These are phyloP conservation scores for Aspergillus intermedius DNA, from an alignment of 2,329 filamentous ascomycete genomes.

Conservation along the genomic window DNA sequence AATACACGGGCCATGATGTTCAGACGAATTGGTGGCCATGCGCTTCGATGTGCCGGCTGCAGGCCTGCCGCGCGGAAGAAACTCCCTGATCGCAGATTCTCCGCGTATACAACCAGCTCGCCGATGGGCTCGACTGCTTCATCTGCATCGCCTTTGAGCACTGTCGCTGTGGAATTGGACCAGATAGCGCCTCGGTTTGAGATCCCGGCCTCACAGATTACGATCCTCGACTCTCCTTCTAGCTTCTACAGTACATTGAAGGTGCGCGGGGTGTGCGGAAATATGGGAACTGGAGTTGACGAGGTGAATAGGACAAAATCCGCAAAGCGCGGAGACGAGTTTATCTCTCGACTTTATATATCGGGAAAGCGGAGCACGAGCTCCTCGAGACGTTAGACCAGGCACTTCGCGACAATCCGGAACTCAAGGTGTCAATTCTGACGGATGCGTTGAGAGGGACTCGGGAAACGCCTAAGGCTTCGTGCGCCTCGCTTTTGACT, in stretches of 20 bases:
- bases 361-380: slow-evolving; percentile 87
- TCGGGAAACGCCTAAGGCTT: slow-evolving; percentile 76
- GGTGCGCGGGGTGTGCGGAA: slow-evolving; percentile 40
- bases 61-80: slow-evolving; percentile 25
- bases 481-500: slow-evolving; percentile 80
- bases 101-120: slow-evolving; percentile 21
- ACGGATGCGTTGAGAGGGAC: slow-evolving; percentile 90
- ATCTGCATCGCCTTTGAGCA: slow-evolving; percentile 46
- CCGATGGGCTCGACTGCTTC: slow-evolving; percentile 20
- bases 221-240: slow-evolving; percentile 69
- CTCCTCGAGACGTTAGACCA: slow-evolving; percentile 72
- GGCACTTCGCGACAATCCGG: slow-evolving; percentile 66
- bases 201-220: slow-evolving; percentile 71
- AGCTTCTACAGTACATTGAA: slow-evolving; percentile 91
- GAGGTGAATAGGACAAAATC: slow-evolving; percentile 62
- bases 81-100: slow-evolving; percentile 32
- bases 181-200: slow-evolving; percentile 86
- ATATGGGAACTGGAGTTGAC: slow-evolving; percentile 2
- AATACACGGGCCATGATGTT: slow-evolving; percentile 26
- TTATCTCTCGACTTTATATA: slow-evolving; percentile 93
- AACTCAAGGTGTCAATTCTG: slow-evolving; percentile 77
- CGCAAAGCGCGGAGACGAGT: slow-evolving; percentile 68
- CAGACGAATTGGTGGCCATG: slow-evolving; percentile 32
- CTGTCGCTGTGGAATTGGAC: slow-evolving; percentile 70
- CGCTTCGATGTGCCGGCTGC: slow-evolving; percentile 29